These are phyloP conservation scores for Leccinum longicurvipes DNA, from an alignment of 768 basidiomycete genomes.

Conservation along the genomic window DNA sequence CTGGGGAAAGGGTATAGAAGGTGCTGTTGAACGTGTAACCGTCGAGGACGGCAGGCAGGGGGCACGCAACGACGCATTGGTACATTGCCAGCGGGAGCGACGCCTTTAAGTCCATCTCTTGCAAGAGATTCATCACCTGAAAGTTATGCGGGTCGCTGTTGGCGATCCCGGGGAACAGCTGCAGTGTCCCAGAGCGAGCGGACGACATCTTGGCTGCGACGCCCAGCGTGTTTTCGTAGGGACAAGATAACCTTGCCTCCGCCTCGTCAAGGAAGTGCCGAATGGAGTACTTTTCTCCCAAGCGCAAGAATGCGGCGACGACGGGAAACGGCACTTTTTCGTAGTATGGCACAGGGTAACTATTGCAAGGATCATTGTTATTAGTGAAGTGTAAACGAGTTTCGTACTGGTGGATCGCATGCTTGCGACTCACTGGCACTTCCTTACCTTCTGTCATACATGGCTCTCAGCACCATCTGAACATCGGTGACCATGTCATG, in stretches of 20 bases:
- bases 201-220: constrained; percentile 3
- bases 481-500: constrained; percentile 13
- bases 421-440: not conserved
- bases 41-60: constrained; percentile 1
- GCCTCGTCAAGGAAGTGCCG: constrained; percentile 9
- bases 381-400: not conserved
- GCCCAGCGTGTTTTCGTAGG: not conserved
- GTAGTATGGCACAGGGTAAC: constrained; percentile 10
- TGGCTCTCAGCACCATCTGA: constrained; percentile 13
- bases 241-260: constrained; percentile 1
- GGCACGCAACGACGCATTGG: constrained; percentile 7
- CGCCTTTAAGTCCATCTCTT: not conserved
- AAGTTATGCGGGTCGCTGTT: constrained; percentile 15
- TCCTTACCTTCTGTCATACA: constrained; percentile 19
- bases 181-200: not conserved
- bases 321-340: constrained; percentile 4
- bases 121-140: constrained; percentile 16
- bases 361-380: not conserved
- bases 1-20: not conserved
- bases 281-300: constrained; percentile 26
- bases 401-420: not conserved
- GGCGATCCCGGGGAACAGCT: not conserved
- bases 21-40: constrained; percentile 8
- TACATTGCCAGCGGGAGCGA: constrained; percentile 15
- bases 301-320: constrained; percentile 11